Percentiles rank a stretch among this genome's conserved stretches.
Conservation (phyloP, 1,284 basidiomycete genomes). For the Malassezia nana region DNA sequence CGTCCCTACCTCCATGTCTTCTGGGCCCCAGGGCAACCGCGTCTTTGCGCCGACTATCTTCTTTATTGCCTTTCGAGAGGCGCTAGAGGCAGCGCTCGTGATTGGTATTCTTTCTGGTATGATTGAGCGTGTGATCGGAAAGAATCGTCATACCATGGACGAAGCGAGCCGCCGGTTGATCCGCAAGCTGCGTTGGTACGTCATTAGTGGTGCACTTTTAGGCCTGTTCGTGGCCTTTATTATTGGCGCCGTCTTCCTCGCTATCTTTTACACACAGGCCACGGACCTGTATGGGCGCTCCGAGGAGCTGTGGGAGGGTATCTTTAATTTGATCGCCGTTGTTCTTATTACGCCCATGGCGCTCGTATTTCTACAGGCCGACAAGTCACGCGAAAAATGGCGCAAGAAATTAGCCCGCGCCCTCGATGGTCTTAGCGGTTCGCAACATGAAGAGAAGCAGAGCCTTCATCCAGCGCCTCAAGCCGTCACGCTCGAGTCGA, state of each 20-base stretch:
- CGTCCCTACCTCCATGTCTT: conserved; percentile 3
- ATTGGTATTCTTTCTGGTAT: conserved; percentile 43
- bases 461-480: neutral
- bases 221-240: conserved; percentile 35
- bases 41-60: conserved; percentile 46
- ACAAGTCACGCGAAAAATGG: conserved; percentile 38
- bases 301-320: conserved; percentile 46
- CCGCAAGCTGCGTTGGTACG: conserved; percentile 25
- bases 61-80: conserved; percentile 44
- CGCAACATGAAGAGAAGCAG: neutral
- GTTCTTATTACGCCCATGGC: conserved; percentile 45
- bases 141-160: conserved; percentile 22
- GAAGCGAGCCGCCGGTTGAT: conserved; percentile 22
- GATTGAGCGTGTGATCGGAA: conserved; percentile 35
- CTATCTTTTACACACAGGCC: conserved; percentile 50
- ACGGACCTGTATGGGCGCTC: conserved; percentile 53
- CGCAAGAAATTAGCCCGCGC: conserved; percentile 34
- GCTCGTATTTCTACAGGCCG: conserved; percentile 39
- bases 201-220: conserved; percentile 27
- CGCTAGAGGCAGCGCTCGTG: conserved; percentile 42
- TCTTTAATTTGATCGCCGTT: conserved; percentile 43
- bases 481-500: neutral
- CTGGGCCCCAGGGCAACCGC: conserved; percentile 27
- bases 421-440: conserved; percentile 15
- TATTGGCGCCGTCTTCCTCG: conserved; percentile 43